Percentiles rank a stretch among this genome's conserved stretches.
These are phyloP conservation scores for Nitzschia sp. DNA, from an alignment of 108 stramenopile species.

Conservation along the genomic window DNA sequence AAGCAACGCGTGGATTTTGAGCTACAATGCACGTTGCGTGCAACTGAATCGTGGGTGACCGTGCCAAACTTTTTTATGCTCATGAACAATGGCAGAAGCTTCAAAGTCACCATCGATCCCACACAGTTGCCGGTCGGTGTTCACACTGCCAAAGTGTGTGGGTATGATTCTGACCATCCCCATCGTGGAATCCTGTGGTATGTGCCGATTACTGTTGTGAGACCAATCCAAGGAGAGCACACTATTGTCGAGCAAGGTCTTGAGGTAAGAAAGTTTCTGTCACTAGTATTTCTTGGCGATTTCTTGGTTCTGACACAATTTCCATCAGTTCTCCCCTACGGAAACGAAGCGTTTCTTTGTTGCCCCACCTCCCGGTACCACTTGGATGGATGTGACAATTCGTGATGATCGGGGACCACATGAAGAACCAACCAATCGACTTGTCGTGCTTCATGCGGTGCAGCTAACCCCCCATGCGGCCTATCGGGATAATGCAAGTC, in stretches of 20 bases:
- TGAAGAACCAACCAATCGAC: constrained; percentile 29
- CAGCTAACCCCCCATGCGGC: constrained; percentile 69
- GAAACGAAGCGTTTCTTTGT: constrained; percentile 65
- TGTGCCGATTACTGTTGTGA: constrained; percentile 76
- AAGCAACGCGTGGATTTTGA: constrained; percentile 44
- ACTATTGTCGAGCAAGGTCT: not conserved
- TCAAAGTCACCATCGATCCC: constrained; percentile 75
- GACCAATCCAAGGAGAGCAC: constrained; percentile 30
- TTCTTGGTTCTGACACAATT: not conserved
- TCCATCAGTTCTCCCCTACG: constrained; percentile 35
- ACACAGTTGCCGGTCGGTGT: constrained; percentile 58
- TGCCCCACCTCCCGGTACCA: constrained; percentile 51
- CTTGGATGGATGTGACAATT: constrained; percentile 64
- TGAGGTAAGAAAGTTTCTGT: constrained; percentile 4
- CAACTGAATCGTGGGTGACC: constrained; percentile 51
- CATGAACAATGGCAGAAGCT: constrained; percentile 57
- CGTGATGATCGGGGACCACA: constrained; percentile 34
- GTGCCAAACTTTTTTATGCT: constrained; percentile 50
- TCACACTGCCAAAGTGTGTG: constrained; percentile 65
- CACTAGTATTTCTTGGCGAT: not conserved
- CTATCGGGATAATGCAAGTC: constrained; percentile 43
- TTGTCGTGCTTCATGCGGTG: constrained; percentile 62
- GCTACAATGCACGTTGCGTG: constrained; percentile 46
- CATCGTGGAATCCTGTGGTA: constrained; percentile 51
- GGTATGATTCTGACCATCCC: constrained; percentile 44